Evolutionary conservation across 306 rosid species (phyloP).

Genomic region (Fragaria vesca): DNA sequence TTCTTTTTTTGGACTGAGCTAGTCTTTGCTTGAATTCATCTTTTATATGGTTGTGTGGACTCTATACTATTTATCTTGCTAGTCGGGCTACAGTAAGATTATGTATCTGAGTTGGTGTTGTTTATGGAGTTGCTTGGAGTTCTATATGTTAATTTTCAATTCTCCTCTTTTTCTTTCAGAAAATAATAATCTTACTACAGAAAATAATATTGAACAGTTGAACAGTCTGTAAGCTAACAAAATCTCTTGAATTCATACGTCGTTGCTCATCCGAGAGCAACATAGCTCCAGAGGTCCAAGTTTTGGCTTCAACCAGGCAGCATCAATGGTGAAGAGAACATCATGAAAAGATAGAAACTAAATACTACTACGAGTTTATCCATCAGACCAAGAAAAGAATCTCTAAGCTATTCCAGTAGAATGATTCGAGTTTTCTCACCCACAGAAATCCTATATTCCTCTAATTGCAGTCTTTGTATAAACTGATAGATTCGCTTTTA

Average conservation of each 20-base stretch:
- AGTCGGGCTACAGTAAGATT: background rate
- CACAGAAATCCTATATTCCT: background rate
- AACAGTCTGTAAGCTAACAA: background rate
- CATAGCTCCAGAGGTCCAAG: background rate
- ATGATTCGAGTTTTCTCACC: background rate
- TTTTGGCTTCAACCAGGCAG: background rate
- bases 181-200: background rate
- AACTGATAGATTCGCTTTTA: background rate
- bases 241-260: background rate
- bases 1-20: background rate
- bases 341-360: background rate
- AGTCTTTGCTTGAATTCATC: background rate
- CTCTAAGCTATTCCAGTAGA: background rate
- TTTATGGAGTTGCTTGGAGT: background rate
- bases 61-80: background rate
- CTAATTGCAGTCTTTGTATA: background rate
- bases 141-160: background rate
- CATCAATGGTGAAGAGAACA: background rate
- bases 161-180: background rate
- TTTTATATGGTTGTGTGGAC: conserved; percentile 1
- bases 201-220: background rate
- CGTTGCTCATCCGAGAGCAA: background rate
- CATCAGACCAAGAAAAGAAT: background rate
- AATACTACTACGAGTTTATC: background rate
- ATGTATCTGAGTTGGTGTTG: background rate